These are phyloP conservation scores for Astraeus odoratus DNA, from an alignment of 768 basidiomycete genomes.

Conservation along the genomic window DNA sequence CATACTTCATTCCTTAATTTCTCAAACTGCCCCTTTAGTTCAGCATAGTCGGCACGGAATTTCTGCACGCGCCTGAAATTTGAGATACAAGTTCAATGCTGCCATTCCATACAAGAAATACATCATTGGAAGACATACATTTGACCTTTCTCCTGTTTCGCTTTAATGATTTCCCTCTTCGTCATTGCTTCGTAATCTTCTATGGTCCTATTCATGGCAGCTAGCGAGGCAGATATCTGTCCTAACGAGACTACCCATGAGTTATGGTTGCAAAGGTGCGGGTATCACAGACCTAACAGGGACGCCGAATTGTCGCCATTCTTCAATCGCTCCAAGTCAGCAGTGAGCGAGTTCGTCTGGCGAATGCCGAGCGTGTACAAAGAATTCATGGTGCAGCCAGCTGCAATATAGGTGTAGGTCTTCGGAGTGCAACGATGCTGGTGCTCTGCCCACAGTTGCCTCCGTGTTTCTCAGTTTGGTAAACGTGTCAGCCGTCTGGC, in stretches of 20 bases:
- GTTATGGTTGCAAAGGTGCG: not conserved
- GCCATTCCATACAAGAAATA: not conserved
- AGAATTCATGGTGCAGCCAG: constrained; percentile 69
- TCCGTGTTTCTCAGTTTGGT: too few relatives aligned
- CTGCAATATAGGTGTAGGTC: constrained; percentile 7
- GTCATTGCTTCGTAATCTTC: constrained; percentile 98
- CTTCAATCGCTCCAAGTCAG: constrained; percentile 78
- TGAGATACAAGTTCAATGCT: constrained; percentile 4
- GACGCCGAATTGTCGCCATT: constrained; percentile 77
- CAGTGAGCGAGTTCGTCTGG: constrained; percentile 82
- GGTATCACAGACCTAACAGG: constrained; percentile 58
- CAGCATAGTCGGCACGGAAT: constrained; percentile 81
- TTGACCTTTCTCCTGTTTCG: constrained; percentile 94
- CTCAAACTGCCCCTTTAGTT: constrained; percentile 81
- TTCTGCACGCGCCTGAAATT: constrained; percentile 83
- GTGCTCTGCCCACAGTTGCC: too few relatives aligned
- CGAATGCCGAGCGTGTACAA: constrained; percentile 90
- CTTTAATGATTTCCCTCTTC: constrained; percentile 90
- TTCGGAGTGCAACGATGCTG: too few relatives aligned
- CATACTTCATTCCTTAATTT: constrained; percentile 52
- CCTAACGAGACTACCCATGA: constrained; percentile 46
- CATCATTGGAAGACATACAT: constrained; percentile 46
- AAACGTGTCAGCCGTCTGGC: not conserved
- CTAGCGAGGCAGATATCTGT: constrained; percentile 96
- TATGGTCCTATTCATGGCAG: constrained; percentile 88